Evolutionary conservation across 2,329 filamentous ascomycete species (phyloP), one percentile per base, ranked within the genome.

Genomic region (Didymella arachidicola): DNA sequence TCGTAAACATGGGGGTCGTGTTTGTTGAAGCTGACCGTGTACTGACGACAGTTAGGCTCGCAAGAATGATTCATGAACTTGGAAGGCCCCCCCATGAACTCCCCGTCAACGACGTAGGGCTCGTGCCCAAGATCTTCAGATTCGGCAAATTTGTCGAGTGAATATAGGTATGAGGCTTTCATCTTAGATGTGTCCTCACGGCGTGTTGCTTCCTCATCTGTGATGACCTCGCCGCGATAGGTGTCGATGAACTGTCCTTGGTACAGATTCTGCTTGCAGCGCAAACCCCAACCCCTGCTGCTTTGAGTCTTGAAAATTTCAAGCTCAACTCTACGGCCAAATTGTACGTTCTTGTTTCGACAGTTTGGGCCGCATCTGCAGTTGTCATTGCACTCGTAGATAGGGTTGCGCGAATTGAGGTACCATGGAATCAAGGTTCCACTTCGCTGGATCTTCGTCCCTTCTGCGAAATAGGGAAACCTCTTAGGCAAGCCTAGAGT

Each of bases 31-130:
- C 91, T 89, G 1, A 92, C 86, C 0, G 89, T 90, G 75, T 93
- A 94, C 60, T 93, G 91, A 14, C 89, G 83, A 70, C 92, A 83
- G 69, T 93, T 94, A 0, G 91, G 91, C 4, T 91, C 85, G 72
- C 91, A 94, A 2, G 86, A 90, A 73, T 95, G 91, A 68, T 95
- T 95, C 73, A 94, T 90, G 75, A 94, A 95, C 2, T 91, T 85
- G 0, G 90, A 91, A 0, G 90, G 89, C 0, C 90, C 90, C 0
- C 91, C 90, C 80, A 89, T 87, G 73, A 89, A 90, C 72, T 93
- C 88, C 11, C 92, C 92, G 52, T 86, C 83, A 0, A 85, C 79
- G 0, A 83, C 79, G 57, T 81, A 84, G 0, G 79, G 72, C 8
- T 74, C 63, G 0, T 71, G 63, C 0, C 73, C 61, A 56, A 89